phyloP scores from a whole-genome alignment of 2,329 filamentous ascomycete species.

The Fusarium denticulatum region DNA sequence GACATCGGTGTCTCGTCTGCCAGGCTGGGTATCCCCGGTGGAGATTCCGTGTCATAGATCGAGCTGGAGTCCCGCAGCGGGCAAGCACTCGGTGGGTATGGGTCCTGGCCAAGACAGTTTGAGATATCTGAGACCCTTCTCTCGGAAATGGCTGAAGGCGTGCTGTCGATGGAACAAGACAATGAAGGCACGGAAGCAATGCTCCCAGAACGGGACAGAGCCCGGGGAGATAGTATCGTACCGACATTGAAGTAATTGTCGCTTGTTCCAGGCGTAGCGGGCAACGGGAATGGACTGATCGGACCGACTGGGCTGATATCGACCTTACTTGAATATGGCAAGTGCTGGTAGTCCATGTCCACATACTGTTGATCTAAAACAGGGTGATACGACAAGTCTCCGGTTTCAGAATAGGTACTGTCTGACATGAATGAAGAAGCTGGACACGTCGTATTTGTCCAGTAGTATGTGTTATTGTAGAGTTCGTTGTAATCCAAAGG shows the following conservation, averaged over 20 bases:
- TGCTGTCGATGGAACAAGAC: slow-evolving; percentile 52
- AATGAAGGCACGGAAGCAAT: slow-evolving; percentile 50
- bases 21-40: slow-evolving; percentile 52
- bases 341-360: neutral
- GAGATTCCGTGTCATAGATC: slow-evolving; percentile 45
- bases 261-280: neutral
- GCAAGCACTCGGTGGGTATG: neutral
- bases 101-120: slow-evolving; percentile 47
- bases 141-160: slow-evolving; percentile 49
- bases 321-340: neutral
- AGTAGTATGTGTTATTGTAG: neutral
- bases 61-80: slow-evolving; percentile 29
- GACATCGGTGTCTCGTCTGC: slow-evolving; percentile 55
- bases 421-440: neutral
- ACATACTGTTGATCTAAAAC: neutral
- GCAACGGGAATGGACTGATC: neutral
- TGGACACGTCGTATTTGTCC: neutral
- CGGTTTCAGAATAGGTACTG: neutral
- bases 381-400: neutral
- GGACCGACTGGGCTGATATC: neutral
- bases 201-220: slow-evolving; percentile 50
- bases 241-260: neutral
- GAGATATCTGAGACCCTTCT: slow-evolving; percentile 46
- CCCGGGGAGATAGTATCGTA: slow-evolving; percentile 50
- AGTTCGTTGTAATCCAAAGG: neutral